Conservation (phyloP, 1,284 basidiomycete genomes). For the Ustilago esculenta region DNA sequence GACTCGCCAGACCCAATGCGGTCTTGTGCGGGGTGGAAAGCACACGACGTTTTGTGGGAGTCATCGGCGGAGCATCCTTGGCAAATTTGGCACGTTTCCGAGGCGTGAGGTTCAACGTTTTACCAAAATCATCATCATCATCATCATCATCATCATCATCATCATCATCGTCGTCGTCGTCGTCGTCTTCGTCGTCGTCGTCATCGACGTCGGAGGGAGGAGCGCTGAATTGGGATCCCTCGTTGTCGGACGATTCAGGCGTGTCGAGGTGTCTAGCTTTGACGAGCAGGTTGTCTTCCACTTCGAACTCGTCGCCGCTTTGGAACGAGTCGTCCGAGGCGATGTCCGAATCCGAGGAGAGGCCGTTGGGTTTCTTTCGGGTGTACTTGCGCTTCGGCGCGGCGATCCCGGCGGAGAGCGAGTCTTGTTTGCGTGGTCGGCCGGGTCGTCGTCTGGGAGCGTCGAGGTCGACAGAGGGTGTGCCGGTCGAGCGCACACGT, state of each 20-base stretch:
- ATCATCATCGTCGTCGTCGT: slow-evolving; percentile 26
- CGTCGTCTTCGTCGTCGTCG: slow-evolving; percentile 28
- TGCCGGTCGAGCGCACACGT: slow-evolving; percentile 12
- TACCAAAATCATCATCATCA: slow-evolving; percentile 29
- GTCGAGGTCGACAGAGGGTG: slow-evolving; percentile 22
- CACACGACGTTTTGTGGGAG: slow-evolving; percentile 36
- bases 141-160: slow-evolving; percentile 32
- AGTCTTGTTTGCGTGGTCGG: slow-evolving; percentile 34
- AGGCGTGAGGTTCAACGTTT: slow-evolving; percentile 34
- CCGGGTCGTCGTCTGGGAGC: slow-evolving; percentile 34
- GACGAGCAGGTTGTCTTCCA: slow-evolving; percentile 43
- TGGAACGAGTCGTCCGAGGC: slow-evolving; percentile 48
- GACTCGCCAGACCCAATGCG: slow-evolving; percentile 30
- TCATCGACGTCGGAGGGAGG: slow-evolving; percentile 19
- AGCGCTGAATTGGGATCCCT: slow-evolving; percentile 37
- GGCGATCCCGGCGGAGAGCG: slow-evolving; percentile 39
- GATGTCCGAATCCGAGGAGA: slow-evolving; percentile 35
- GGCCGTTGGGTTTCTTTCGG: slow-evolving; percentile 25
- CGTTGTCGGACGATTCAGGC: slow-evolving; percentile 37
- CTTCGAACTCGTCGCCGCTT: slow-evolving; percentile 42
- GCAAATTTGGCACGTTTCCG: slow-evolving; percentile 24
- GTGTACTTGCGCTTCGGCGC: slow-evolving; percentile 19
- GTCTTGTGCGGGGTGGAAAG: slow-evolving; percentile 33
- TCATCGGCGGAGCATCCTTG: slow-evolving; percentile 37
- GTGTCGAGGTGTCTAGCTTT: slow-evolving; percentile 42